phyloP scores from a whole-genome alignment of 2,329 filamentous ascomycete species.

The Botrytis byssoidea region DNA sequence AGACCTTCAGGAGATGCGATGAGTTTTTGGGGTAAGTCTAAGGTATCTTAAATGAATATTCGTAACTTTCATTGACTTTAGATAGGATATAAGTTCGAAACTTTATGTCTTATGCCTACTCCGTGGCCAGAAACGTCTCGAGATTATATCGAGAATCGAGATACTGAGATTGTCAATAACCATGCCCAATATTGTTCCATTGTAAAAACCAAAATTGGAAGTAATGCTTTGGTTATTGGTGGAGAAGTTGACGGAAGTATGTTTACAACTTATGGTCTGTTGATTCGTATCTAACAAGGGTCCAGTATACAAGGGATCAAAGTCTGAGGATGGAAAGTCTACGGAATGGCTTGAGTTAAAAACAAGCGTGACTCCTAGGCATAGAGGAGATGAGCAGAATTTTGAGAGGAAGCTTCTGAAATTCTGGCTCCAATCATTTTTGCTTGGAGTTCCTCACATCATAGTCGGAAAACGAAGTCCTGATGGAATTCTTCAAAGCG shows the following conservation, averaged over 20 bases:
- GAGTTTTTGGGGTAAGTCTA: constrained; percentile 80
- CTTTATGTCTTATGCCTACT: constrained; percentile 70
- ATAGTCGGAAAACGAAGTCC: constrained; percentile 83
- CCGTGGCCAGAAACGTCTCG: constrained; percentile 72
- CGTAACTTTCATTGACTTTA: constrained; percentile 15
- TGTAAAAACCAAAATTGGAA: constrained; percentile 82
- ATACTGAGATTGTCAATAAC: constrained; percentile 74
- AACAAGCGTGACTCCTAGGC: constrained; percentile 62
- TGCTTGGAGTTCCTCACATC: constrained; percentile 88
- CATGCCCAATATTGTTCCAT: constrained; percentile 94
- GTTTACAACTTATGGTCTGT: constrained; percentile 14
- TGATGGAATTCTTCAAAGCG: constrained; percentile 65
- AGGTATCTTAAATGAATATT: neutral
- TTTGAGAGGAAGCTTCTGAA: constrained; percentile 91
- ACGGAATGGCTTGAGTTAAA: constrained; percentile 96
- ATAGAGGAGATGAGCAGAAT: constrained; percentile 67
- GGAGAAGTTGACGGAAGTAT: constrained; percentile 90
- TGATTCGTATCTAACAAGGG: neutral
- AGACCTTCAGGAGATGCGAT: constrained; percentile 72
- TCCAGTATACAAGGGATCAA: constrained; percentile 71
- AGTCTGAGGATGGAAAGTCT: constrained; percentile 62
- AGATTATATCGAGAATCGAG: constrained; percentile 75
- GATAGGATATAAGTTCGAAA: constrained; percentile 94
- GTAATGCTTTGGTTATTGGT: constrained; percentile 71
- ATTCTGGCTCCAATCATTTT: constrained; percentile 95